A percentile compares a stretch with the other conserved stretches of the same genome.
Evolutionary conservation across 495 filamentous ascomycete genomes (phyloP).

Genomic region (Daldinia decipiens): DNA sequence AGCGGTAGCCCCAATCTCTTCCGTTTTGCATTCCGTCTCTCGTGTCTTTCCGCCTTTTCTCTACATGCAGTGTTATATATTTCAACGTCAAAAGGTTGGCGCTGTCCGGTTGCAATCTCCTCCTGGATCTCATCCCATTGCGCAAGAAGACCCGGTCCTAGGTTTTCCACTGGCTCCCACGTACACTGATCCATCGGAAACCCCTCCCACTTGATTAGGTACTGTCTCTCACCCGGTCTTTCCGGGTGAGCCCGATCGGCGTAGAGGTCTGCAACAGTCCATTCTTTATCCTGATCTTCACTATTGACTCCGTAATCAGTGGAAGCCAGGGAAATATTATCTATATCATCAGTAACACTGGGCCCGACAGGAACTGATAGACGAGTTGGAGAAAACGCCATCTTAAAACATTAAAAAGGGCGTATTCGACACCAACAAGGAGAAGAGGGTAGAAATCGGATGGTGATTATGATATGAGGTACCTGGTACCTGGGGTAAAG

Average conservation of each 20-base stretch:
- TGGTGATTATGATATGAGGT: not conserved
- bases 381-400: conserved; percentile 18
- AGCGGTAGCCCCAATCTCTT: conserved; percentile 49
- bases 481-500: not conserved
- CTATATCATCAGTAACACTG: conserved; percentile 55
- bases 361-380: conserved; percentile 1
- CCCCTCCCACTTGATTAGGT: conserved; percentile 74
- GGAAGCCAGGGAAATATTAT: conserved; percentile 71
- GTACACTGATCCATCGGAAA: conserved; percentile 66
- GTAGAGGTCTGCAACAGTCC: conserved; percentile 60
- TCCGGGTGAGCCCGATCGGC: conserved; percentile 56
- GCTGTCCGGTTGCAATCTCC: conserved; percentile 54
- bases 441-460: not conserved
- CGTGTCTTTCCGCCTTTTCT: conserved; percentile 53
- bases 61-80: conserved; percentile 52
- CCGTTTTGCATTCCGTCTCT: conserved; percentile 60
- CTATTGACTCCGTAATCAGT: conserved; percentile 58
- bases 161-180: conserved; percentile 71
- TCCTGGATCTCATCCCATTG: conserved; percentile 66
- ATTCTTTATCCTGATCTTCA: conserved; percentile 56
- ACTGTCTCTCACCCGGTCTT: conserved; percentile 55
- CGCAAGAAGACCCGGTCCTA: conserved; percentile 59
- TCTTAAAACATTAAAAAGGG: conserved; percentile 8
- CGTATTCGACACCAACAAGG: not conserved
- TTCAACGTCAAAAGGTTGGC: conserved; percentile 60